Conservation (phyloP, 2,329 filamentous ascomycete species). For the Diaporthe ampelina region DNA sequence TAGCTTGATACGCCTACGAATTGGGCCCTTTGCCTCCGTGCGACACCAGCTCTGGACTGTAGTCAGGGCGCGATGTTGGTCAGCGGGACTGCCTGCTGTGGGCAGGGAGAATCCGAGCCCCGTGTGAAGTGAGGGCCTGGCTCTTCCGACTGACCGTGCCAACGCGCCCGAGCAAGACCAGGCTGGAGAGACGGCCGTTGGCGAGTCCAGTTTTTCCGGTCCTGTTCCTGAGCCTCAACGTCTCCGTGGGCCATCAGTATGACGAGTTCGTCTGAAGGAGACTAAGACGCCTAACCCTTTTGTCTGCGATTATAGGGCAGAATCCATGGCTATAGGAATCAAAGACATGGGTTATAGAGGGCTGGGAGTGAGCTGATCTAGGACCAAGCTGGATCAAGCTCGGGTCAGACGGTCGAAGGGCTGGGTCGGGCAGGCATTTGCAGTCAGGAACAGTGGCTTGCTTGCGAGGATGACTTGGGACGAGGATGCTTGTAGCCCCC, state of each 20-base stretch:
- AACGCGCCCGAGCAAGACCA: conserved; percentile 1
- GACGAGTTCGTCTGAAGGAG: conserved; percentile 30
- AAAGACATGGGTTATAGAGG: conserved; percentile 8
- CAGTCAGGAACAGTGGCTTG: conserved; percentile 18
- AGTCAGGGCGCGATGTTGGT: conserved; percentile 9
- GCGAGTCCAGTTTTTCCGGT: background rate
- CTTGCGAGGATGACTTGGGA: conserved; percentile 18
- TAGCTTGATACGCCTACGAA: background rate
- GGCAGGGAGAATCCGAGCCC: background rate
- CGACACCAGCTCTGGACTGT: background rate
- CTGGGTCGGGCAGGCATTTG: conserved; percentile 17
- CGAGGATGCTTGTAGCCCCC: conserved; percentile 12
- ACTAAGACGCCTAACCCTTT: conserved; percentile 19
- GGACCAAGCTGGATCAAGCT: conserved; percentile 12
- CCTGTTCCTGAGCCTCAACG: conserved; percentile 29
- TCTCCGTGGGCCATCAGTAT: conserved; percentile 7
- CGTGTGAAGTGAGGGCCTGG: background rate
- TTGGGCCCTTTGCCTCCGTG: background rate
- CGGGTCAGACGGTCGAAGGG: background rate
- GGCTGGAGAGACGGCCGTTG: background rate
- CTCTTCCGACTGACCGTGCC: conserved; percentile 4
- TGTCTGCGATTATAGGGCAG: conserved; percentile 3
- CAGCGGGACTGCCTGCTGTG: background rate
- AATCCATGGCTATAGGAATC: conserved; percentile 20
- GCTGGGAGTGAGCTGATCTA: conserved; percentile 8